Conservation (phyloP, 345 rosid genomes). For the Eucalyptus tenuipes region DNA sequence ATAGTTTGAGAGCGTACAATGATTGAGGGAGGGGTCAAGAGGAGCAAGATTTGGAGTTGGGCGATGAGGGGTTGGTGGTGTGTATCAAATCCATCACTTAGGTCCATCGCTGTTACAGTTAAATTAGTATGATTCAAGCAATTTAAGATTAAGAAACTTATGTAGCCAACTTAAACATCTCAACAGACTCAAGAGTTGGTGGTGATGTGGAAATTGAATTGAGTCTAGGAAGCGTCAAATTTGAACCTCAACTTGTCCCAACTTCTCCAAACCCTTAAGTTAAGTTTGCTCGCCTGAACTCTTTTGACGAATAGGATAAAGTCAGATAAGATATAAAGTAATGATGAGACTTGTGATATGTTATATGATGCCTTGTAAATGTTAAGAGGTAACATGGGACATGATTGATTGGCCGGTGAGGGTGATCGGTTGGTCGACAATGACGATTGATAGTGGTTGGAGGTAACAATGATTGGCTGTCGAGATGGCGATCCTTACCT, state of each 20-base stretch:
- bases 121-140: background rate
- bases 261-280: background rate
- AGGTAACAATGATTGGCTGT: background rate
- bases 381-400: background rate
- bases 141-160: background rate
- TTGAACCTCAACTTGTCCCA: background rate
- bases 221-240: background rate
- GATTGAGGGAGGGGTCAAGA: background rate
- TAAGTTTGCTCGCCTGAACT: no score
- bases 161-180: background rate
- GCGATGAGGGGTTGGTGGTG: background rate
- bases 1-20: background rate
- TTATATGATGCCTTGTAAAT: no score
- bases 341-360: no score
- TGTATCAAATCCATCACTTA: background rate
- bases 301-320: no score
- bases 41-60: background rate
- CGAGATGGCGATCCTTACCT: fast-evolving
- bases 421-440: background rate
- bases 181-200: background rate
- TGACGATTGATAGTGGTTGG: background rate
- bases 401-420: background rate
- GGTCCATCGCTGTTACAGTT: background rate
- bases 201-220: background rate
- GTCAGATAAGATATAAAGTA: no score